Percentiles rank a stretch among this genome's conserved stretches.
phyloP scores from a whole-genome alignment of 2,329 filamentous ascomycete genomes.

The Aspergillus alliaceus region DNA sequence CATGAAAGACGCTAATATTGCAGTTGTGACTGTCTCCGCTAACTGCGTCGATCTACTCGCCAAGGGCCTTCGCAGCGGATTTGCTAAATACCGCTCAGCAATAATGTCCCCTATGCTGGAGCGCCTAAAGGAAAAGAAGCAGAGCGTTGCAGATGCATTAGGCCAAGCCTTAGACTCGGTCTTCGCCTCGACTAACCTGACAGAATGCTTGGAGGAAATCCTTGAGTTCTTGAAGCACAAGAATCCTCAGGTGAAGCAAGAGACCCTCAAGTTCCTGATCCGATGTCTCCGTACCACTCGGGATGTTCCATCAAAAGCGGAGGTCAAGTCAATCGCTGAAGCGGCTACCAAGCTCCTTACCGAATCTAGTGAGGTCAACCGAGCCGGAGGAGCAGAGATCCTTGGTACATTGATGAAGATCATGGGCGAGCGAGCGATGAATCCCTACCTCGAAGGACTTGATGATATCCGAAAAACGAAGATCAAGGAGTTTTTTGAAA shows the following conservation, averaged over 20 bases:
- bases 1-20: conserved; percentile 98
- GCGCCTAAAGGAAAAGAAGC: conserved; percentile 96
- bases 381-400: conserved; percentile 87
- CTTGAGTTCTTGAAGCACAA: conserved; percentile 84
- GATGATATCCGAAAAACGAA: conserved; percentile 96
- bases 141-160: conserved; percentile 81
- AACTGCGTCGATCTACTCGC: conserved; percentile 89
- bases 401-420: conserved; percentile 98
- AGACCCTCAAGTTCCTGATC: conserved; percentile 90
- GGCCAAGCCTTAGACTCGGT: conserved; percentile 77
- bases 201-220: conserved; percentile 90
- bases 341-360: conserved; percentile 83
- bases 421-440: conserved; percentile 94
- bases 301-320: conserved; percentile 78
- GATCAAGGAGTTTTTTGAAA: conserved; percentile 87
- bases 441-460: conserved; percentile 82
- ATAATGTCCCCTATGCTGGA: conserved; percentile 92
- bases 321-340: conserved; percentile 84
- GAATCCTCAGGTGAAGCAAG: conserved; percentile 96
- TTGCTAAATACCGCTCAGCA: conserved; percentile 74
- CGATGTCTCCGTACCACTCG: conserved; percentile 80
- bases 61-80: conserved; percentile 76
- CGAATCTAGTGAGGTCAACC: conserved; percentile 80
- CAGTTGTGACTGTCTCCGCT: conserved; percentile 88
- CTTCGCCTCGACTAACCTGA: conserved; percentile 66